A percentile compares a stretch with the other conserved stretches of the same genome.
Evolutionary conservation across 768 basidiomycete genomes (phyloP).

Genomic region (Phanerodontia chrysosporium): DNA sequence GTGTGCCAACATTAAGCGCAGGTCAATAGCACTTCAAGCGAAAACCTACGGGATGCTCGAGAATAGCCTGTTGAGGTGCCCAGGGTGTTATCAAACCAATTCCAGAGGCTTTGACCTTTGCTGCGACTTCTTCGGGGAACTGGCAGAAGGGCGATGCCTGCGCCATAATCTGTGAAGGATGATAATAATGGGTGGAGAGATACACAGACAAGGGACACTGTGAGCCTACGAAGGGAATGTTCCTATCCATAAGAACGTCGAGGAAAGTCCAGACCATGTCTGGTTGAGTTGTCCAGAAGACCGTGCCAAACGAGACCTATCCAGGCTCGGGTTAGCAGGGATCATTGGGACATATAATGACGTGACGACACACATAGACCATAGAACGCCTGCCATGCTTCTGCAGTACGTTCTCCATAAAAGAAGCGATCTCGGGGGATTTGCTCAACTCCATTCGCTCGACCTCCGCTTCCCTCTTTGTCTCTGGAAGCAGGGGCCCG

Average conservation of each 20-base stretch:
- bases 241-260: slow-evolving; percentile 18
- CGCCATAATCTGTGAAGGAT: slow-evolving; percentile 16
- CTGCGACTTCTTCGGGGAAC: slow-evolving; percentile 3
- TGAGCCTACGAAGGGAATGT: slow-evolving; percentile 20
- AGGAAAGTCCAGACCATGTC: slow-evolving; percentile 18
- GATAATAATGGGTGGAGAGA: neutral
- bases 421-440: slow-evolving; percentile 8
- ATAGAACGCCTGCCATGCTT: slow-evolving; percentile 15
- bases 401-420: slow-evolving; percentile 14
- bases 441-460: slow-evolving; percentile 9
- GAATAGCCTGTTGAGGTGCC: slow-evolving; percentile 24
- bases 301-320: slow-evolving; percentile 23
- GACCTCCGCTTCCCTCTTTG: neutral
- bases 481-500: slow-evolving; percentile 15
- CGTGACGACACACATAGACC: slow-evolving; percentile 16
- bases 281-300: slow-evolving; percentile 18
- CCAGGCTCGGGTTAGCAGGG: too few species aligned
- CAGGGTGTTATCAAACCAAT: slow-evolving; percentile 20
- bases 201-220: neutral
- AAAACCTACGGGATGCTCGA: slow-evolving; percentile 20
- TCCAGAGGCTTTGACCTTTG: slow-evolving; percentile 14
- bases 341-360: too few species aligned
- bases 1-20: neutral
- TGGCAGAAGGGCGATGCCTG: slow-evolving; percentile 12
- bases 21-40: neutral